Conservation (phyloP, 2,329 filamentous ascomycete species). For the Mollisiaceae sp. region DNA sequence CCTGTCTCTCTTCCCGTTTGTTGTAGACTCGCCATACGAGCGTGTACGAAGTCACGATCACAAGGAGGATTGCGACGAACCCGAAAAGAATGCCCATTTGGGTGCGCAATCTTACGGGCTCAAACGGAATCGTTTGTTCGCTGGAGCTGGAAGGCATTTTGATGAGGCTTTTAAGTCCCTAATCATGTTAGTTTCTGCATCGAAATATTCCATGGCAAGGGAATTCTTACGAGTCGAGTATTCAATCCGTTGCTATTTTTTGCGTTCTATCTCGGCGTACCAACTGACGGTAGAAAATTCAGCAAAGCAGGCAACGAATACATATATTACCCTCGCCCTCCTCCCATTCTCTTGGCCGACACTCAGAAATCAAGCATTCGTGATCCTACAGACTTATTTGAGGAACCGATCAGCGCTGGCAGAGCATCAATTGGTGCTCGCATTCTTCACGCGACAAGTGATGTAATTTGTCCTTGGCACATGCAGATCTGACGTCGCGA, state of each 20-base stretch:
- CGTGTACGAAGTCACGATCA: slow-evolving; percentile 12
- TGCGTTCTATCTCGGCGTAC: too few species aligned
- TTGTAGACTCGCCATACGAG: slow-evolving; percentile 17
- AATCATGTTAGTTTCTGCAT: not conserved
- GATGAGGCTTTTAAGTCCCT: not conserved
- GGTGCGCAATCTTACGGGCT: not conserved
- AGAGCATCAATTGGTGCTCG: not conserved
- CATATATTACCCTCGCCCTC: not conserved
- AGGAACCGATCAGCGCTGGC: not conserved
- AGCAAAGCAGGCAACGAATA: too few species aligned
- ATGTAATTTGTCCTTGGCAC: not conserved
- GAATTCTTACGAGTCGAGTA: not conserved
- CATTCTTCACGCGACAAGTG: not conserved
- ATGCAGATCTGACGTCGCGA: not conserved
- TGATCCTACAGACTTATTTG: not conserved
- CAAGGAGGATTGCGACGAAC: slow-evolving; percentile 24
- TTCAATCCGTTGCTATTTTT: too few species aligned
- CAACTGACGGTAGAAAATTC: too few species aligned
- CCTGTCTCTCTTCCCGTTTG: slow-evolving; percentile 19
- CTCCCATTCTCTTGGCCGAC: not conserved
- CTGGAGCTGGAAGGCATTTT: slow-evolving; percentile 15
- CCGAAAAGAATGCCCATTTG: slow-evolving; percentile 24
- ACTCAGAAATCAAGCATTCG: not conserved
- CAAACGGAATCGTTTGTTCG: not conserved
- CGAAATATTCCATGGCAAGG: not conserved